These are phyloP conservation scores for Cutaneotrichosporon sp. DNA, from an alignment of 1,284 basidiomycete genomes.

Conservation along the genomic window DNA sequence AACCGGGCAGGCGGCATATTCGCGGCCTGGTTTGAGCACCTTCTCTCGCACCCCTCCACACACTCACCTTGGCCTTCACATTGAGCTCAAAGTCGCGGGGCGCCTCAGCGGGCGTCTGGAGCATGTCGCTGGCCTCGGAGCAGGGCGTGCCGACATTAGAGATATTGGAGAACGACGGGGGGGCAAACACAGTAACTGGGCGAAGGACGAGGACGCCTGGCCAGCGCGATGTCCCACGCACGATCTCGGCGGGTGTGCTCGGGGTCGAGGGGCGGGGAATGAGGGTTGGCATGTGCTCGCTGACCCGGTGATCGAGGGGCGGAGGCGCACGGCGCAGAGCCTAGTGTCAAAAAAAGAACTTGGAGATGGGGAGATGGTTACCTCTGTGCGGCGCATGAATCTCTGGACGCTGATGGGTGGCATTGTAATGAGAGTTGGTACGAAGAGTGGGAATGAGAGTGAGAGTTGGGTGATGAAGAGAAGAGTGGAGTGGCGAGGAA, in stretches of 20 bases:
- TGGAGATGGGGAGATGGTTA: not conserved
- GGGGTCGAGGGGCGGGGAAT: not conserved
- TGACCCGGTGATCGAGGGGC: not conserved
- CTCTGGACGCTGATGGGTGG: not conserved
- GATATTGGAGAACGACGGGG: not conserved
- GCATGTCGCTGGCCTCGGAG: too few species aligned
- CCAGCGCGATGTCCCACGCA: not conserved
- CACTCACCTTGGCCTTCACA: too few species aligned
- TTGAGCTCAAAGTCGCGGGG: too few species aligned
- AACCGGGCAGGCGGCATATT: too few species aligned
- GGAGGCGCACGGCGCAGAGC: not conserved
- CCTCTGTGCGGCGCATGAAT: not conserved
- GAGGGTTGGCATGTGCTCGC: not conserved
- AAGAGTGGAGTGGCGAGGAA: not conserved
- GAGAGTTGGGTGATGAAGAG: not conserved
- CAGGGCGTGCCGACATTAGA: not conserved
- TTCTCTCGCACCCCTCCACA: too few species aligned
- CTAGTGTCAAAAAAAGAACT: not conserved
- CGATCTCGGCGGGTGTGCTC: not conserved
- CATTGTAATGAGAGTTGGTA: not conserved
- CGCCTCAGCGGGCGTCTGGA: too few species aligned
- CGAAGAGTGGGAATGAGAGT: not conserved
- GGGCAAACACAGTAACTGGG: not conserved
- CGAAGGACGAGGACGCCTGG: constrained; percentile 1
- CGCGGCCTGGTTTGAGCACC: too few species aligned